These are phyloP conservation scores for Podospora didyma DNA, from an alignment of 495 filamentous ascomycete genomes.

Conservation along the genomic window DNA sequence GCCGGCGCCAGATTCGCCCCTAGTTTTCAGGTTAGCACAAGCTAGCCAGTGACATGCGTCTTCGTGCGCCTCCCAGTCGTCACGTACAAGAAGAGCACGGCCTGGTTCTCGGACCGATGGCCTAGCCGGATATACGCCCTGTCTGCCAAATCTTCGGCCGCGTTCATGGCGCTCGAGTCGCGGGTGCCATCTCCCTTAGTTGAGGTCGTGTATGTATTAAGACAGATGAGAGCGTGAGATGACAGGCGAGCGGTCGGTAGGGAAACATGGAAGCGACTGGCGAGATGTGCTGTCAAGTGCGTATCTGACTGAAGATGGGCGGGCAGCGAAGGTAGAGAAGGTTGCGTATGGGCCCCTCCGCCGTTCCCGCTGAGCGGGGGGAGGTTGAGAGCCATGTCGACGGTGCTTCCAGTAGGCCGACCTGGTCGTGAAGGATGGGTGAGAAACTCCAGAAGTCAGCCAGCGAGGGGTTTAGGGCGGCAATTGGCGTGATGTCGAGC, in stretches of 20 bases:
- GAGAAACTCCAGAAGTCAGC: not conserved
- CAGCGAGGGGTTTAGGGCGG: not conserved
- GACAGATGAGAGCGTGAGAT: conserved; percentile 80
- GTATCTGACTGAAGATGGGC: conserved; percentile 94
- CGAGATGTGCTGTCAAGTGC: conserved; percentile 89
- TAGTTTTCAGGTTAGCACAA: too few relatives aligned
- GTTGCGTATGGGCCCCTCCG: conserved; percentile 74
- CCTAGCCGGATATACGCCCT: conserved; percentile 83
- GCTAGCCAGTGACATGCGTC: conserved; percentile 22
- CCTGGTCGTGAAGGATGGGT: not conserved
- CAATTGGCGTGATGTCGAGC: not conserved
- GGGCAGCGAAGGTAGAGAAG: conserved; percentile 82
- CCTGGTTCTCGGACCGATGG: conserved; percentile 86
- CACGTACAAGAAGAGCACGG: conserved; percentile 86
- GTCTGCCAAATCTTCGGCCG: conserved; percentile 83
- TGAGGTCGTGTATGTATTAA: conserved; percentile 91
- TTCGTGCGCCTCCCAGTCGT: too few relatives aligned
- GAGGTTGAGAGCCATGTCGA: conserved; percentile 44
- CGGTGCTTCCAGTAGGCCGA: conserved; percentile 14
- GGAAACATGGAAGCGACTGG: conserved; percentile 89
- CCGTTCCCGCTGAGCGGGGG: conserved; percentile 39
- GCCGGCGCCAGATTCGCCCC: conserved; percentile 90
- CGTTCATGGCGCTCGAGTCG: conserved; percentile 80
- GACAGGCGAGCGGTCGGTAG: conserved; percentile 83
- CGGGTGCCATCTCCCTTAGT: conserved; percentile 85